A percentile compares a stretch with the other conserved stretches of the same genome.
phyloP scores from a whole-genome alignment of 2,329 filamentous ascomycete genomes.

The Aspergillus tamarii region DNA sequence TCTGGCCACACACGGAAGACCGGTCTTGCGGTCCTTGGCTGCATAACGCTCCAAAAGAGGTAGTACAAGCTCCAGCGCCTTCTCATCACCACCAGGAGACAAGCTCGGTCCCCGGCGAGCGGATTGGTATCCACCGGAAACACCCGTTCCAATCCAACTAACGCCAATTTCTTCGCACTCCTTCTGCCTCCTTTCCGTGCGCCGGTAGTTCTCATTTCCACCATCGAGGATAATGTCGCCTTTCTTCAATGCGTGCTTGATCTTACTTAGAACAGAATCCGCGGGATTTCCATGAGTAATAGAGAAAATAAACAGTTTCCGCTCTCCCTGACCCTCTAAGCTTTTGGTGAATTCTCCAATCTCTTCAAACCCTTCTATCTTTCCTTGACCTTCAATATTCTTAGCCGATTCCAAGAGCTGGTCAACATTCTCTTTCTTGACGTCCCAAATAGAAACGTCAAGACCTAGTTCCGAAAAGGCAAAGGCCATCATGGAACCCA shows the following conservation, averaged over 20 bases:
- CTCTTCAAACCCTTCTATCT: constrained; percentile 38
- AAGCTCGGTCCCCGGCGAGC: constrained; percentile 69
- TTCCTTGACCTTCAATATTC: constrained; percentile 31
- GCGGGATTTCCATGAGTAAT: constrained; percentile 45
- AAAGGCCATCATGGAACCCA: constrained; percentile 49
- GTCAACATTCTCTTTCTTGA: constrained; percentile 38
- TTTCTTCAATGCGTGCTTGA: constrained; percentile 56
- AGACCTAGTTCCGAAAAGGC: constrained; percentile 44
- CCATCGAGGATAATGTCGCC: constrained; percentile 71
- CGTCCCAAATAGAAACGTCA: constrained; percentile 45
- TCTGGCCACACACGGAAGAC: constrained; percentile 62
- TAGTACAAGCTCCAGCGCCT: constrained; percentile 61
- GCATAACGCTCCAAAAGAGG: constrained; percentile 65
- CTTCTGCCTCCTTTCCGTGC: constrained; percentile 65
- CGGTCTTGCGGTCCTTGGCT: constrained; percentile 61
- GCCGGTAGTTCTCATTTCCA: constrained; percentile 68
- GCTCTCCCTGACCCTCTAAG: constrained; percentile 34
- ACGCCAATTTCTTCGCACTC: constrained; percentile 61
- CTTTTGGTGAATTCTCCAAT: constrained; percentile 41
- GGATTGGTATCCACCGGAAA: constrained; percentile 71
- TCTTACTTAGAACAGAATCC: constrained; percentile 38
- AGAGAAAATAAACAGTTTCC: constrained; percentile 45
- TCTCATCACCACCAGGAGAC: constrained; percentile 64
- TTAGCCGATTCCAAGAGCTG: constrained; percentile 30
- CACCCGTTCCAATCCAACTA: constrained; percentile 69